Evolutionary conservation across 2,329 filamentous ascomycete species (phyloP).

Genomic region (Stromatinia cepivora): DNA sequence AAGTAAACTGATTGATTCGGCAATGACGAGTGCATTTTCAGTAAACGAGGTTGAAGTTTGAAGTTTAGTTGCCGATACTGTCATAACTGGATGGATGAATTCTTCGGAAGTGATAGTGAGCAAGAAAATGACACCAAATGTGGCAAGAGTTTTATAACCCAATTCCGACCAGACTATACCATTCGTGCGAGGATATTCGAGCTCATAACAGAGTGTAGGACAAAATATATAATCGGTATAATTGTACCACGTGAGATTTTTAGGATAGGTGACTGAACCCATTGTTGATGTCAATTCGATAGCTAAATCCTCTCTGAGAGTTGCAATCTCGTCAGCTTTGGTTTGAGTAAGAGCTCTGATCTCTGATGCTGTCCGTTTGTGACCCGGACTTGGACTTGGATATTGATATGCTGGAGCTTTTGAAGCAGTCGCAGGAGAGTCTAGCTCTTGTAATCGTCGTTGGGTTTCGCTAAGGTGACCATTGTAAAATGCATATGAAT

Average conservation of each 20-base stretch:
- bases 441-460: slow-evolving; percentile 75
- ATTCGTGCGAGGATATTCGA: slow-evolving; percentile 84
- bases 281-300: slow-evolving; percentile 88
- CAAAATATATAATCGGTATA: slow-evolving; percentile 86
- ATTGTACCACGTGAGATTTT: slow-evolving; percentile 80
- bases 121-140: slow-evolving; percentile 95
- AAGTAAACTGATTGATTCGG: slow-evolving; percentile 86
- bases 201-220: slow-evolving; percentile 94
- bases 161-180: slow-evolving; percentile 78
- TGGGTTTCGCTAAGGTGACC: slow-evolving; percentile 89
- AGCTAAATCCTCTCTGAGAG: slow-evolving; percentile 82
- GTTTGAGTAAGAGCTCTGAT: slow-evolving; percentile 36
- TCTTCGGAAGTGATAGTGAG: slow-evolving; percentile 90
- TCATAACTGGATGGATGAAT: slow-evolving; percentile 88
- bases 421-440: slow-evolving; percentile 70
- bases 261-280: slow-evolving; percentile 85
- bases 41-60: slow-evolving; percentile 46
- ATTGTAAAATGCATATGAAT: slow-evolving; percentile 98
- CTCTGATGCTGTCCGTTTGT: slow-evolving; percentile 24
- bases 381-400: slow-evolving; percentile 47
- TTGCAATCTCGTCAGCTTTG: slow-evolving; percentile 46
- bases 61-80: slow-evolving; percentile 63
- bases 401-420: slow-evolving; percentile 75
- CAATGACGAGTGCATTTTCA: slow-evolving; percentile 76
- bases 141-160: slow-evolving; percentile 80